These are phyloP conservation scores for Aegilops longissima DNA, from an alignment of 176 grass and related monocot genomes.

Conservation along the genomic window DNA sequence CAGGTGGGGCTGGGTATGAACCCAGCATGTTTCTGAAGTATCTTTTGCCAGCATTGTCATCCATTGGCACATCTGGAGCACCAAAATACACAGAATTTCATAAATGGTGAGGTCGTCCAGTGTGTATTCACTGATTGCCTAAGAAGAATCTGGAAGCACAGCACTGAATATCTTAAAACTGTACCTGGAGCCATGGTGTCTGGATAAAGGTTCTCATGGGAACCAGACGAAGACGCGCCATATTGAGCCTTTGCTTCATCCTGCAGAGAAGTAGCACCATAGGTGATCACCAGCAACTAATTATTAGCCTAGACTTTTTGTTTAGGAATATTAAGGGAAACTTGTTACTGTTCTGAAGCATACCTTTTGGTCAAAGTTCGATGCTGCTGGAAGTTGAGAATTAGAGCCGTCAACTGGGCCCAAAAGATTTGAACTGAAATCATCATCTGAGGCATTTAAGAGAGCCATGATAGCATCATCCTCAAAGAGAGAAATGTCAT, in stretches of 20 bases:
- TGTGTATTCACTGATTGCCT: neutral
- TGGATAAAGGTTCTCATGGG: constrained; percentile 24
- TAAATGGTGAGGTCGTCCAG: neutral
- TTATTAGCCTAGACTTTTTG: neutral
- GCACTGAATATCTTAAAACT: neutral
- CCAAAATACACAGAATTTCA: neutral
- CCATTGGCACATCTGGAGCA: constrained; percentile 37
- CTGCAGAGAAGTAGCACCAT: constrained; percentile 34
- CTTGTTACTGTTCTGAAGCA: neutral
- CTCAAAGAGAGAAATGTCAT: constrained; percentile 33
- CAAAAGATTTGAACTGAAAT: constrained; percentile 52
- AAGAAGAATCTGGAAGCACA: neutral
- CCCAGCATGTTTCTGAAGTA: constrained; percentile 58
- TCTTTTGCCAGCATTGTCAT: constrained; percentile 51
- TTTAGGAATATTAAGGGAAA: neutral
- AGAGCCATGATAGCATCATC: constrained; percentile 52
- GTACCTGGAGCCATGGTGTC: constrained; percentile 47
- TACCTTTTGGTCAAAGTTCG: constrained; percentile 53
- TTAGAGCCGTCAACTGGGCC: constrained; percentile 15
- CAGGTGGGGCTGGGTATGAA: constrained; percentile 62
- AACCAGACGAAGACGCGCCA: constrained; percentile 37
- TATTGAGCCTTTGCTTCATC: constrained; percentile 21
- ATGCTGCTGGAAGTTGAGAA: constrained; percentile 27
- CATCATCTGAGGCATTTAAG: constrained; percentile 62
- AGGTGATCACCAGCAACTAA: neutral